phyloP scores from a whole-genome alignment of 805 yeast genomes.

The Metschnikowia kofuensis region DNA sequence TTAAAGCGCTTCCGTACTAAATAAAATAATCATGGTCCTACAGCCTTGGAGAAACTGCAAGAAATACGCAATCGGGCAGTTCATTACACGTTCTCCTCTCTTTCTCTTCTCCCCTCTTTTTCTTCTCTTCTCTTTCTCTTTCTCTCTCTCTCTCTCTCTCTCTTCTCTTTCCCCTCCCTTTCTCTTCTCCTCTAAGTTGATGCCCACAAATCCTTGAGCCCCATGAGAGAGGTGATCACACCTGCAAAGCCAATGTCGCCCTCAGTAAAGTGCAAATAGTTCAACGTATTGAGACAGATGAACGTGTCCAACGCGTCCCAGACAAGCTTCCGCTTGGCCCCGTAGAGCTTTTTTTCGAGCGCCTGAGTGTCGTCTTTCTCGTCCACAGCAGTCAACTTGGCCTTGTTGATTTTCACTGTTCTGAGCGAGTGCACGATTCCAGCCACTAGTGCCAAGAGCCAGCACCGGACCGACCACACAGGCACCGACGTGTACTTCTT shows the following conservation, averaged over 20 bases:
- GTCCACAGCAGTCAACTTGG: slow-evolving; percentile 28
- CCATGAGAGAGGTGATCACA: slow-evolving; percentile 73
- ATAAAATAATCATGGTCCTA: too few relatives aligned
- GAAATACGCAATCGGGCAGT: too few relatives aligned
- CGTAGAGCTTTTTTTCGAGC: slow-evolving; percentile 42
- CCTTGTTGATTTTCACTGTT: slow-evolving; percentile 46
- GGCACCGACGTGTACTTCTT: slow-evolving; percentile 49
- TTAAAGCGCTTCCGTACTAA: too few relatives aligned
- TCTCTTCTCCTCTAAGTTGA: slow-evolving; percentile 24
- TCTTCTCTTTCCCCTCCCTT: too few relatives aligned
- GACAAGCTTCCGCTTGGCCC: slow-evolving; percentile 58
- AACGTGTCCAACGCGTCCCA: slow-evolving; percentile 77
- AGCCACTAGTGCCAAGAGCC: slow-evolving; percentile 70
- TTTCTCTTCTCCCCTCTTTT: too few relatives aligned
- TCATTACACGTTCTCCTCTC: too few relatives aligned
- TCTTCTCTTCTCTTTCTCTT: too few relatives aligned
- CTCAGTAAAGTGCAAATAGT: slow-evolving; percentile 61
- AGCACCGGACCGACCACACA: slow-evolving; percentile 62
- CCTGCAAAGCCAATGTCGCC: slow-evolving; percentile 86
- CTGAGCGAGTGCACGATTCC: slow-evolving; percentile 61
- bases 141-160: too few relatives aligned
- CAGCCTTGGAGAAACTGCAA: too few relatives aligned
- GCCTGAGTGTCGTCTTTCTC: slow-evolving; percentile 31
- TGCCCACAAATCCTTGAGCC: slow-evolving; percentile 70
- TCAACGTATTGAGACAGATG: slow-evolving; percentile 70